phyloP scores from a whole-genome alignment of 2,329 filamentous ascomycete genomes.

The Dissoconium aciculare region DNA sequence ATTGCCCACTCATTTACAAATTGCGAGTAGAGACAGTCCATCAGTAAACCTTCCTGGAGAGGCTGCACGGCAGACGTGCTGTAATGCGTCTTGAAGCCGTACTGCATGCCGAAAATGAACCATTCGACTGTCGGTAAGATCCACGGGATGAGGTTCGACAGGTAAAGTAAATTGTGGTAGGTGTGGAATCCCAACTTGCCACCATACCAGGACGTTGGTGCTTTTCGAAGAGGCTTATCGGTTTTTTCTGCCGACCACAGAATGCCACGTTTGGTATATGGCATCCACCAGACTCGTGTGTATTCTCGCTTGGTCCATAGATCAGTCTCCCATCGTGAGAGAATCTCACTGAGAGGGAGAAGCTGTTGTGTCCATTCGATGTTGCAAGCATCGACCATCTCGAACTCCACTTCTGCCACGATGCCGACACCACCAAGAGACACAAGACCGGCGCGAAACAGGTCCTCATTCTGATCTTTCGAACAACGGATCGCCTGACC shows the following conservation, averaged over 20 bases:
- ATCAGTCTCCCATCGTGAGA: slow-evolving; percentile 54
- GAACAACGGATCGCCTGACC: slow-evolving; percentile 60
- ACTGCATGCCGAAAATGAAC: slow-evolving; percentile 96
- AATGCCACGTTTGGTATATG: slow-evolving; percentile 75
- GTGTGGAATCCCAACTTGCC: slow-evolving; percentile 68
- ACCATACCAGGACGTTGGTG: slow-evolving; percentile 64
- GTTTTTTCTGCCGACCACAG: slow-evolving; percentile 82
- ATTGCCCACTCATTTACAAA: slow-evolving; percentile 98
- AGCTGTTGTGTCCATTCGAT: slow-evolving; percentile 76
- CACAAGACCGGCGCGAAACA: slow-evolving; percentile 78
- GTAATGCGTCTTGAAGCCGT: slow-evolving; percentile 63
- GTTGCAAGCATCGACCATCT: slow-evolving; percentile 66
- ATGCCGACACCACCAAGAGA: slow-evolving; percentile 84
- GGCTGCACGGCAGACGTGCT: slow-evolving; percentile 63
- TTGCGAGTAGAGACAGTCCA: slow-evolving; percentile 98
- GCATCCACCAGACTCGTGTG: slow-evolving; percentile 94
- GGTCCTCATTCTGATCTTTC: slow-evolving; percentile 49
- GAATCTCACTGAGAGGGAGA: slow-evolving; percentile 51
- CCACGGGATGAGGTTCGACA: slow-evolving; percentile 61
- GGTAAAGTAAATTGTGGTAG: slow-evolving; percentile 79
- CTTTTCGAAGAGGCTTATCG: slow-evolving; percentile 42
- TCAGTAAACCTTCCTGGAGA: slow-evolving; percentile 64
- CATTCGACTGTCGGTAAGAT: slow-evolving; percentile 82
- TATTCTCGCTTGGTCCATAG: slow-evolving; percentile 81
- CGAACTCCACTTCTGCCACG: slow-evolving; percentile 75